A percentile compares a stretch with the other conserved stretches of the same genome.
These are phyloP conservation scores for Cryptococcus wingfieldii DNA, from an alignment of 1,284 basidiomycete genomes.

Conservation along the genomic window DNA sequence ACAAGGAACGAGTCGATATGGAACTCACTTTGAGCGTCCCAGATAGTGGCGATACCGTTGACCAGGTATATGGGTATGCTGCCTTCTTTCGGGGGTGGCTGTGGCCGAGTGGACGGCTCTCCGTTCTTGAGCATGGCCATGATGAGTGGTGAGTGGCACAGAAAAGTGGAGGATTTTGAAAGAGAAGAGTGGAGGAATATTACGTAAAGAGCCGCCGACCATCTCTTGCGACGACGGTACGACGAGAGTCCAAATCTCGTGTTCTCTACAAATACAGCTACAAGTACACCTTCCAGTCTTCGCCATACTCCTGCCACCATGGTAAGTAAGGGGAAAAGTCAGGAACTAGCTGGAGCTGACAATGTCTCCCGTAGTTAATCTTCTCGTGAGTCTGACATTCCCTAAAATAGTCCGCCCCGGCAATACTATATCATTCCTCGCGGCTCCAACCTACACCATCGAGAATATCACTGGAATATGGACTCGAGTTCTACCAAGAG, in stretches of 20 bases:
- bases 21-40: conserved; percentile 46
- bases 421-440: neutral
- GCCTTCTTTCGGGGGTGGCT: conserved; percentile 1
- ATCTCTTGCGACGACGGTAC: too few relatives aligned
- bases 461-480: neutral
- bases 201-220: too few relatives aligned
- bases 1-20: neutral
- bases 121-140: conserved; percentile 8
- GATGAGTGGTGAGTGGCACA: conserved; percentile 1
- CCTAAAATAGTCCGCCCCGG: neutral
- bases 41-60: conserved; percentile 46
- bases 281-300: neutral
- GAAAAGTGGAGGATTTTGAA: neutral
- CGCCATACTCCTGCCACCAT: neutral
- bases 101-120: conserved; percentile 6
- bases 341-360: neutral
- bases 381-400: conserved; percentile 33
- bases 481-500: too few relatives aligned
- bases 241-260: neutral
- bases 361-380: conserved; percentile 25
- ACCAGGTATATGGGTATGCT: conserved; percentile 46
- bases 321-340: conserved; percentile 6
- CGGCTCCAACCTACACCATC: neutral
- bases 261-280: neutral
- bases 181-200: too few relatives aligned